These are phyloP conservation scores for Pyrenophora graminea DNA, from an alignment of 2,329 filamentous ascomycete genomes.

Conservation along the genomic window DNA sequence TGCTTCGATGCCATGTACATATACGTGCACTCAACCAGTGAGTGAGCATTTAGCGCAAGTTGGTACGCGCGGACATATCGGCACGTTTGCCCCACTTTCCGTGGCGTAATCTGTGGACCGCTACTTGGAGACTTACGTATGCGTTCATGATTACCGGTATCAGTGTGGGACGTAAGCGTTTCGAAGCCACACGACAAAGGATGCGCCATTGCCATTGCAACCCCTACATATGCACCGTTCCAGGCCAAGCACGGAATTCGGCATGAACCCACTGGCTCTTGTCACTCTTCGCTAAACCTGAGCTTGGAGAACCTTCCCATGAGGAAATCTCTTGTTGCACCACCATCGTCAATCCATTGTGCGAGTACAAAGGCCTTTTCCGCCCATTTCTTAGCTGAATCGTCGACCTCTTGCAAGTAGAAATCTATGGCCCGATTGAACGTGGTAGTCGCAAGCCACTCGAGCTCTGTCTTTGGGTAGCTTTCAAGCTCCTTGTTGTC, in stretches of 20 bases:
- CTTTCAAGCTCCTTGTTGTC: slow-evolving; percentile 45
- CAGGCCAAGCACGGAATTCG: background rate
- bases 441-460: slow-evolving; percentile 70
- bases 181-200: slow-evolving; percentile 5
- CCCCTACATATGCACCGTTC: background rate
- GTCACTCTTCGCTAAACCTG: slow-evolving; percentile 3
- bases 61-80: slow-evolving; percentile 7
- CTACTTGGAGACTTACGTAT: slow-evolving; percentile 6
- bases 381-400: slow-evolving; percentile 64
- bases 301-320: slow-evolving; percentile 52
- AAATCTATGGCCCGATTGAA: slow-evolving; percentile 70
- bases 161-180: slow-evolving; percentile 2
- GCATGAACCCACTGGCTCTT: background rate
- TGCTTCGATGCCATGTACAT: background rate
- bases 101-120: slow-evolving; percentile 13
- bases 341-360: slow-evolving; percentile 60
- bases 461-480: slow-evolving; percentile 70
- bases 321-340: slow-evolving; percentile 30
- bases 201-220: slow-evolving; percentile 1
- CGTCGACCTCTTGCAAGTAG: slow-evolving; percentile 55
- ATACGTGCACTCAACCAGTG: background rate
- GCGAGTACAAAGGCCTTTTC: slow-evolving; percentile 66
- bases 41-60: background rate
- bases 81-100: slow-evolving; percentile 11
- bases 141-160: background rate